Evolutionary conservation across 768 basidiomycete genomes (phyloP).

Genomic region (Tulasnella sp.): DNA sequence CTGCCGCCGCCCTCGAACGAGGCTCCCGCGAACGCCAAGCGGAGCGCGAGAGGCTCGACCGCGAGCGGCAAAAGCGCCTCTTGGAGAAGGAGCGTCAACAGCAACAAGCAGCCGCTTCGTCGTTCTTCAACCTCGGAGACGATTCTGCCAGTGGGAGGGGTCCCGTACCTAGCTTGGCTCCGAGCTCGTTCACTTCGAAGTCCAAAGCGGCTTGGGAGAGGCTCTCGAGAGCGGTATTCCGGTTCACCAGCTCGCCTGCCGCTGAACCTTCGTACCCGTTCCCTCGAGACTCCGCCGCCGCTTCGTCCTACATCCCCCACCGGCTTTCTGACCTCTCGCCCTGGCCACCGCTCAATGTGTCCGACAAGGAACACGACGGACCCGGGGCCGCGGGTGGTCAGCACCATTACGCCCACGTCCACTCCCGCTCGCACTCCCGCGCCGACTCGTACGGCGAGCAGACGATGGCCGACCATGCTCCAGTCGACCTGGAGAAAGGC

Average conservation of each 20-base stretch:
- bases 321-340: constrained; percentile 6
- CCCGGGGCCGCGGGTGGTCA: not conserved
- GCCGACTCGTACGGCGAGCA: not conserved
- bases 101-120: not conserved
- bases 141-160: not conserved
- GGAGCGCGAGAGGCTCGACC: constrained; percentile 7
- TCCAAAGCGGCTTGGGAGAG: not conserved
- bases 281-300: constrained; percentile 2
- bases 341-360: constrained; percentile 8
- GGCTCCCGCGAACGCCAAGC: not conserved
- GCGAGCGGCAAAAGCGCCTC: constrained; percentile 6
- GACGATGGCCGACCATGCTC: not conserved
- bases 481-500: not conserved
- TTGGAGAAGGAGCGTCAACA: not conserved
- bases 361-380: not conserved
- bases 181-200: not conserved
- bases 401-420: not conserved
- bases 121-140: not conserved
- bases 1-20: constrained; percentile 8
- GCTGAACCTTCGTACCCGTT: not conserved
- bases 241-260: not conserved
- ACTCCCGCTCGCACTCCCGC: not conserved
- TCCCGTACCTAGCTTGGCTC: not conserved
- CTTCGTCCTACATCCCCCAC: not conserved
- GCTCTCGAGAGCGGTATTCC: constrained; percentile 8